Percentiles rank a stretch among this genome's conserved stretches.
These are phyloP conservation scores for Ettlia oleoabundans DNA, from an alignment of 139 green algal genomes.

Conservation along the genomic window DNA sequence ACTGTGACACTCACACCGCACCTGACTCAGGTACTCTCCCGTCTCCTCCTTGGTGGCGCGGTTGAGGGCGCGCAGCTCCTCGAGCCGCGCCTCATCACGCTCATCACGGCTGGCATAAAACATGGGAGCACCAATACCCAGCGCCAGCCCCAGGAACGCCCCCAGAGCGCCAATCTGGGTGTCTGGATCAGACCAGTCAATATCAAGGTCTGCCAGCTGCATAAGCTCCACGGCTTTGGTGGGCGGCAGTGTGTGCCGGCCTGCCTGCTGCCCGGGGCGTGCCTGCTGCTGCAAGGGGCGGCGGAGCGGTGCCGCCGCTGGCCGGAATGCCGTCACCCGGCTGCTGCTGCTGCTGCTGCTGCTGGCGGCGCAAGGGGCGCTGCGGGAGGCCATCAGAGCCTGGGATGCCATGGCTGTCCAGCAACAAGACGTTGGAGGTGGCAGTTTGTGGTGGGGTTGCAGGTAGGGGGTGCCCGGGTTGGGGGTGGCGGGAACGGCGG, in stretches of 20 bases:
- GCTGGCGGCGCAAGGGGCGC: slow-evolving; percentile 3
- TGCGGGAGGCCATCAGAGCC: background rate
- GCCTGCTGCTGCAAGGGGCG: background rate
- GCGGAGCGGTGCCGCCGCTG: background rate
- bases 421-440: background rate
- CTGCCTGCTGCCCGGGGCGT: background rate
- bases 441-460: background rate
- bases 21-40: slow-evolving; percentile 77
- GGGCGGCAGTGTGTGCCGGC: background rate
- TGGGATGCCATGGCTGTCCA: background rate
- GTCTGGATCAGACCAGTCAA: slow-evolving; percentile 81
- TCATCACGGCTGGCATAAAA: slow-evolving; percentile 84
- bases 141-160: slow-evolving; percentile 59
- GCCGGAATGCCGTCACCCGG: background rate
- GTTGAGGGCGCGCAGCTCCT: slow-evolving; percentile 86
- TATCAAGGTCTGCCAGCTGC: slow-evolving; percentile 60
- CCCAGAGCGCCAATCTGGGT: slow-evolving; percentile 63
- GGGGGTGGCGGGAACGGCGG: background rate
- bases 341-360: background rate
- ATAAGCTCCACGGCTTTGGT: background rate
- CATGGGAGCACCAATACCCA: slow-evolving; percentile 73
- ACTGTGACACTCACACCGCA: background rate
- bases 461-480: no score
- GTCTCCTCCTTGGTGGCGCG: slow-evolving; percentile 78
- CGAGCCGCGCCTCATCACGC: slow-evolving; percentile 78